Evolutionary conservation across 306 rosid species (phyloP), one percentile per base, ranked within the genome.

Genomic region (Ammopiptanthus mongolicus): DNA sequence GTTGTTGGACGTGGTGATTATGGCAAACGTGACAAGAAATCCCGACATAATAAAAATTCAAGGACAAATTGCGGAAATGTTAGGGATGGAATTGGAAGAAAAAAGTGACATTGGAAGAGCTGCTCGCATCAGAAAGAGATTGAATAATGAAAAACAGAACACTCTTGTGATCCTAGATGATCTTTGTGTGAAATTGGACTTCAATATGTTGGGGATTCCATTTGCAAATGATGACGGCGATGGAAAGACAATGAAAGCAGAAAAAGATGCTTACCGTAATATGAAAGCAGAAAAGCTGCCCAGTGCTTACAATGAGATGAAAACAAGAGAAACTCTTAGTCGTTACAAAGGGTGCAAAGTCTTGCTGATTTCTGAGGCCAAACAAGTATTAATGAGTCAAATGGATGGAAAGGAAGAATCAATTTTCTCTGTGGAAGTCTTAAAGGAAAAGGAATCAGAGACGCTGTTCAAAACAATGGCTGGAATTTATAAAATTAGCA

Each of bases 41-140:
- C 66, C 76, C 2, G 34, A 60, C 39, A 13, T 80, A 11, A 68
- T 13, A 29, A 67, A 68, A 63, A 51, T 74, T 53, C 84, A 80
- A 53, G 74, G 63, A 21, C 68, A 81, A 10, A 51, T 79, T 19
- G 83, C 42, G 5, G 83, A 63, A 12, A 13, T 5, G 53, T 23
- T 71, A 8, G 78, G 80, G 13, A 34, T 75, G 7, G 12, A 2
- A 29, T 17, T 81, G 25, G 50, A 60, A 0, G 62, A 44, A 3
- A 73, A 75, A 62, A 79, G 78, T 63, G 78, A 62, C 9, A 36
- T 6, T 29, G 83, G 17, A 31, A 79, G 83, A 52, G 83, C 83
- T 19, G 55, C n/a, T 56, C 68, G 53, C 2, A 23, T 80, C 15
- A 12, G 17, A n/a, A 5, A 57, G 11, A 33, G 39, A 7, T 34